Base-by-base conservation (phyloP, 108 stramenopile species). In the Skeletonema costatum region DNA sequence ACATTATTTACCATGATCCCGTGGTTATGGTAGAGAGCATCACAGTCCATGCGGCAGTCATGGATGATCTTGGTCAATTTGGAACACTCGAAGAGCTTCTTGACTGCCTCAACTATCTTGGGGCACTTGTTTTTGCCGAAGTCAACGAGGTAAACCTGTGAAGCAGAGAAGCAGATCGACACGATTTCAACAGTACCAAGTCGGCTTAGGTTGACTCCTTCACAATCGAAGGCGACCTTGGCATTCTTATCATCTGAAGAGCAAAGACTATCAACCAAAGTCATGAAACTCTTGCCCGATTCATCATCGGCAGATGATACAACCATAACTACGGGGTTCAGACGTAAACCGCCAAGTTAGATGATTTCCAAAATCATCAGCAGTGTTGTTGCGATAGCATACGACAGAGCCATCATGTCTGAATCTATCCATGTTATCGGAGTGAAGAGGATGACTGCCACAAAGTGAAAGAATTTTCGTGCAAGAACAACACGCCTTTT, bases 391-490 rank as follows among this genome's bases (percentile, higher is more conserved):
- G 90, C 89, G 44, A 95, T 86, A 4, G 92, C 92, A 76, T 92
- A 95, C 1, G 87, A 83, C 69, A 95, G 71, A 44, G 86, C 35
- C 88, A 90, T 86, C 72, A 93, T 82, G 73, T 88, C 85, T 25
- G 87, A 89, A 30, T 89, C 83, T 33, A 70, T 66, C 60, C 66
- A 63, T 10, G 89, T 88, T 2, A 78, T 70, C 5, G 92, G 94
- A 59, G 73, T 65, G 74, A 95, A 95, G 14, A 95, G 74, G 42
- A 92, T 16, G 10, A 95, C 68, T 13, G 92, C 92, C 3, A 95
- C 78, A 0, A 87, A 44, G 71, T 95, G 94, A 81, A 95, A 95
- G 85, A 89, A 95, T 84, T 93, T 95, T 46, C 93, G 71, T 73
- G 82, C 74, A 38, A 90, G 53, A 17, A 89, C 77, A 17, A 90